phyloP scores from a whole-genome alignment of 2,329 filamentous ascomycete species.

The Juglanconis sp. region DNA sequence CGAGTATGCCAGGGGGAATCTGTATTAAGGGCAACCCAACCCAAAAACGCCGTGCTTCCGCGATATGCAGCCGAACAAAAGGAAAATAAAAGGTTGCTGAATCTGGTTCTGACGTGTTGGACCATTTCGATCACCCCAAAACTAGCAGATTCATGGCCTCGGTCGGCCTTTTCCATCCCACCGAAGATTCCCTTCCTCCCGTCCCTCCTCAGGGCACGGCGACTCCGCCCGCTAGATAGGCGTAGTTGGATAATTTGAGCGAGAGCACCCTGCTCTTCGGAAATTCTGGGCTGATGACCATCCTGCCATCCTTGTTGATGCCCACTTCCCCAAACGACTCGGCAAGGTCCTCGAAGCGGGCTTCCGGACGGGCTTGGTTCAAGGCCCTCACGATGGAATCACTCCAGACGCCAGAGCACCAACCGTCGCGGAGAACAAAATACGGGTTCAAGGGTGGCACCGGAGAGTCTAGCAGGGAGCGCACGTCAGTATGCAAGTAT shows the following conservation, averaged over 20 bases:
- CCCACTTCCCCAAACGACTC: slow-evolving; percentile 62
- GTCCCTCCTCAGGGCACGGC: slow-evolving; percentile 25
- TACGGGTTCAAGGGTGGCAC: slow-evolving; percentile 70
- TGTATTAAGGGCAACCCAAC: slow-evolving; percentile 10
- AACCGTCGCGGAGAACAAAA: slow-evolving; percentile 59
- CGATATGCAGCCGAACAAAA: neutral
- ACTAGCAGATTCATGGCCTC: neutral
- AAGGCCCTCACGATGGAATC: slow-evolving; percentile 62
- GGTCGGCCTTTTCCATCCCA: neutral
- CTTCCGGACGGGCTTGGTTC: slow-evolving; percentile 53
- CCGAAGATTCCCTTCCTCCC: neutral
- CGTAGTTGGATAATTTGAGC: slow-evolving; percentile 57
- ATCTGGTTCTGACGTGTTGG: neutral
- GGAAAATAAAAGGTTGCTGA: neutral
- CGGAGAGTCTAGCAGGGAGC: slow-evolving; percentile 54
- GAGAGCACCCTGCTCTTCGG: slow-evolving; percentile 51
- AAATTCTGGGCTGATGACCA: slow-evolving; percentile 55
- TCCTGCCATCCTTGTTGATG: slow-evolving; percentile 56
- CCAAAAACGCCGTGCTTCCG: slow-evolving; percentile 16
- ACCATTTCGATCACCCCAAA: neutral
- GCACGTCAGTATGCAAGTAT: neutral
- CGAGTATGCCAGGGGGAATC: slow-evolving; percentile 12
- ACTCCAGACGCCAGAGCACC: slow-evolving; percentile 71
- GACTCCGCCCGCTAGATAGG: slow-evolving; percentile 42
- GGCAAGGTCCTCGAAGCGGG: slow-evolving; percentile 58